phyloP scores from a whole-genome alignment of 441 rosid genomes.

The Gossypium gossypioides region DNA sequence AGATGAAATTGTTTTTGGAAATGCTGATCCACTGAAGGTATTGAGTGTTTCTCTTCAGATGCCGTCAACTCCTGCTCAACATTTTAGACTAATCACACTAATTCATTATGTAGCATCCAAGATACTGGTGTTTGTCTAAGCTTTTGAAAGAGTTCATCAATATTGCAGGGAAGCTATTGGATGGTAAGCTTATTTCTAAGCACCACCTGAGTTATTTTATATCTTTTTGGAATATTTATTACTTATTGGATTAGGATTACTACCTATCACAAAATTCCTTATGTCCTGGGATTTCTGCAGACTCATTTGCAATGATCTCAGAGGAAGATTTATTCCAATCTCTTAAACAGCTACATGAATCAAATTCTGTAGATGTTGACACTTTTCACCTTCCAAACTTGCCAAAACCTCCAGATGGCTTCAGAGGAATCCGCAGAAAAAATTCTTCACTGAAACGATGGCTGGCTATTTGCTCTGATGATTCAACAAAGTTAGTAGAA shows the following conservation, averaged over 20 bases:
- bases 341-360: slow-evolving; percentile 45
- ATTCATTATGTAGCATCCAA: slow-evolving; percentile 57
- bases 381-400: slow-evolving; percentile 59
- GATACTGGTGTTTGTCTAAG: slow-evolving; percentile 63
- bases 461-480: slow-evolving; percentile 85
- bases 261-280: background rate
- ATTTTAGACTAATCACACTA: slow-evolving; percentile 19
- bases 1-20: slow-evolving; percentile 68
- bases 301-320: slow-evolving; percentile 42
- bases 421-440: slow-evolving; percentile 76
- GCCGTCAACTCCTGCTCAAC: slow-evolving; percentile 3
- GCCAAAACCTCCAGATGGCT: slow-evolving; percentile 71
- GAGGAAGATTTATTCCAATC: slow-evolving; percentile 48
- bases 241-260: slow-evolving; percentile 12
- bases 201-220: background rate
- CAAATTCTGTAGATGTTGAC: slow-evolving; percentile 43
- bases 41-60: slow-evolving; percentile 9
- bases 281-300: slow-evolving; percentile 31
- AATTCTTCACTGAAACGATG: slow-evolving; percentile 62
- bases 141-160: slow-evolving; percentile 51
- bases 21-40: slow-evolving; percentile 68
- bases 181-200: slow-evolving; percentile 43
- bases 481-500: slow-evolving; percentile 55
- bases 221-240: background rate
- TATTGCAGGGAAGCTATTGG: slow-evolving; percentile 54